Conservation (phyloP, 352 stramenopile species). For the Globisporangium megalacanthum region DNA sequence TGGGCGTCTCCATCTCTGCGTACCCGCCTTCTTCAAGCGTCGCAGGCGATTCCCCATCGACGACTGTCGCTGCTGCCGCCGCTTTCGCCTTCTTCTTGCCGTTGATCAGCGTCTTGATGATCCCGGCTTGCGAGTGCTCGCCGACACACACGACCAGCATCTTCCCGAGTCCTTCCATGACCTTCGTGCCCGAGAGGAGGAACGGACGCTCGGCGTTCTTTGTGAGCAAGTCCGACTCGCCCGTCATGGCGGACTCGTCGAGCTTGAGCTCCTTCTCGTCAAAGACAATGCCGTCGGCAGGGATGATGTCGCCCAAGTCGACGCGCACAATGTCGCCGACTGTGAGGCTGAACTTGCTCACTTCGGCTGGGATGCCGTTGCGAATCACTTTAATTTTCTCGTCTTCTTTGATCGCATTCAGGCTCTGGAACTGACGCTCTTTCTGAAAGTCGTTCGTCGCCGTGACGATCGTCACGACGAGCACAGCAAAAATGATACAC, state of each 20-base stretch:
- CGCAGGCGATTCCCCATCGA: background rate
- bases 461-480: conserved; percentile 88
- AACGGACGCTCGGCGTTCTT: conserved; percentile 76
- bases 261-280: conserved; percentile 87
- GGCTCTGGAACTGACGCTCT: conserved; percentile 82
- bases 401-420: conserved; percentile 83
- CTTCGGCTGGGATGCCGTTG: conserved; percentile 51
- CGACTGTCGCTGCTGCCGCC: conserved; percentile 17
- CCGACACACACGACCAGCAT: conserved; percentile 94
- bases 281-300: conserved; percentile 88
- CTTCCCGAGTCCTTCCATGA: conserved; percentile 88
- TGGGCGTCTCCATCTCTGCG: too few relatives aligned
- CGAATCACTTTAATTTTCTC: conserved; percentile 85
- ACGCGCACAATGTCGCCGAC: conserved; percentile 88
- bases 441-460: conserved; percentile 92
- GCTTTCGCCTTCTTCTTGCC: conserved; percentile 71
- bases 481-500: conserved; percentile 90
- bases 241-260: conserved; percentile 90
- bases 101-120: conserved; percentile 88
- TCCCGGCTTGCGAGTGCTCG: conserved; percentile 90
- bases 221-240: conserved; percentile 85
- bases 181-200: conserved; percentile 92
- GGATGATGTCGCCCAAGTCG: conserved; percentile 84
- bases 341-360: conserved; percentile 72
- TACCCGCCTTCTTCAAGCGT: too few relatives aligned